phyloP scores from a whole-genome alignment of 306 rosid species.

The Quercus variabilis region DNA sequence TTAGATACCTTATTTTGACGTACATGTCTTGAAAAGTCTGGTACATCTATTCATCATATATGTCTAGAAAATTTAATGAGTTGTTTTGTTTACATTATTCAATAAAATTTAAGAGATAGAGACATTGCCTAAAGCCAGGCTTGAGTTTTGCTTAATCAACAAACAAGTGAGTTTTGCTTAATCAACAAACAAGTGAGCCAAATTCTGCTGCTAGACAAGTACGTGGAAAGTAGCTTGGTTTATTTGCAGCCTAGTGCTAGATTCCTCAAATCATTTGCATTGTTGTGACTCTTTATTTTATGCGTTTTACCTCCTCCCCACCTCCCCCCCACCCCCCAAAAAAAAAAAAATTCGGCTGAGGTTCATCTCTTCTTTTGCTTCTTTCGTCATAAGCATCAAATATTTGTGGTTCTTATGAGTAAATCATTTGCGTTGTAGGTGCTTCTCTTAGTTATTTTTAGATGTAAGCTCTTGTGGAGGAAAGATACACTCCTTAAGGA shows the following conservation, averaged over 20 bases:
- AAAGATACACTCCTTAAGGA: not conserved
- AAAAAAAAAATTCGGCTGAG: not conserved
- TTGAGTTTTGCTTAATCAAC: not conserved
- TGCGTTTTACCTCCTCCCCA: not conserved
- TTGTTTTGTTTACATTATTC: not conserved
- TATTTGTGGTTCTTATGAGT: not conserved
- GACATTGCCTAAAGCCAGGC: not conserved
- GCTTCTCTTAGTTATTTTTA: not conserved
- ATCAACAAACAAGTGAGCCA: not conserved
- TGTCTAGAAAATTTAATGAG: not conserved
- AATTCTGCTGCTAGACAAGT: not conserved
- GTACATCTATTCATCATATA: not conserved
- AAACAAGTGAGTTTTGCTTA: not conserved
- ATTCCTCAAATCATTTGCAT: not conserved
- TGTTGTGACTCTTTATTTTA: not conserved
- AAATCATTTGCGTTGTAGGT: not conserved
- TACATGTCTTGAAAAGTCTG: not conserved
- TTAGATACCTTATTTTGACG: not conserved
- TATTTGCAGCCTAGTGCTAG: not conserved
- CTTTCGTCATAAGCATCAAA: not conserved
- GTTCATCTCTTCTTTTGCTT: not conserved
- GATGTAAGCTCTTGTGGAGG: not conserved
- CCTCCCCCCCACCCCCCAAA: not conserved
- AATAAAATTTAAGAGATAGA: not conserved
- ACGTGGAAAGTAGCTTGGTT: not conserved